Evolutionary conservation across 352 stramenopile species (phyloP).

Genomic region (Pythium pyrilobum): DNA sequence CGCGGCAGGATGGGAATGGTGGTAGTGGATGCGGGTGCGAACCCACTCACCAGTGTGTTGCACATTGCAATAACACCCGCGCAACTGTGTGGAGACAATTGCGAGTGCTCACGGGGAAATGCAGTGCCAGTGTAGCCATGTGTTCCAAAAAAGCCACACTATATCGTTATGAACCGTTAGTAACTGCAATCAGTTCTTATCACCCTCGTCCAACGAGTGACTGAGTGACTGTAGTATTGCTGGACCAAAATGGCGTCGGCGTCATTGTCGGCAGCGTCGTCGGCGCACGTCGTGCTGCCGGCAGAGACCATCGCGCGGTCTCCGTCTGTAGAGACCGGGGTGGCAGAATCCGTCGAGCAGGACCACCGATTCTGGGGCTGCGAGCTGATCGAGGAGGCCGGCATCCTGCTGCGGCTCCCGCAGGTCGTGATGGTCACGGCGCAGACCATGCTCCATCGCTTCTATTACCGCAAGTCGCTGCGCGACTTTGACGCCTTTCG

Average conservation of each 20-base stretch:
- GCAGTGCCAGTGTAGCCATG: too few species aligned
- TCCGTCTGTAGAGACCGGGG: constrained; percentile 44
- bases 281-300: constrained; percentile 43
- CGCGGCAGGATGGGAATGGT: too few species aligned
- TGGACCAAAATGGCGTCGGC: neutral
- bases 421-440: constrained; percentile 89
- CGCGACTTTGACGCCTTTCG: constrained; percentile 88
- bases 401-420: constrained; percentile 78
- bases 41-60: too few species aligned
- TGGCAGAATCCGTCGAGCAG: constrained; percentile 27
- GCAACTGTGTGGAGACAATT: too few species aligned
- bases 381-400: constrained; percentile 89
- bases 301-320: constrained; percentile 32
- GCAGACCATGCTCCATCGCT: constrained; percentile 89
- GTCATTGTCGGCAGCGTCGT: neutral
- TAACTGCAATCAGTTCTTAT: constrained; percentile 2
- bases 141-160: too few species aligned
- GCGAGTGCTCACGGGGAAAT: too few species aligned
- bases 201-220: too few species aligned
- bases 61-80: too few species aligned
- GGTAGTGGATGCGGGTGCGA: too few species aligned
- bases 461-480: constrained; percentile 86
- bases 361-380: constrained; percentile 84
- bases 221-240: too few species aligned
- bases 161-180: too few species aligned